Percentiles rank a stretch among this genome's conserved stretches.
Conservation (phyloP, 306 rosid species). For the Corylus avellana region DNA sequence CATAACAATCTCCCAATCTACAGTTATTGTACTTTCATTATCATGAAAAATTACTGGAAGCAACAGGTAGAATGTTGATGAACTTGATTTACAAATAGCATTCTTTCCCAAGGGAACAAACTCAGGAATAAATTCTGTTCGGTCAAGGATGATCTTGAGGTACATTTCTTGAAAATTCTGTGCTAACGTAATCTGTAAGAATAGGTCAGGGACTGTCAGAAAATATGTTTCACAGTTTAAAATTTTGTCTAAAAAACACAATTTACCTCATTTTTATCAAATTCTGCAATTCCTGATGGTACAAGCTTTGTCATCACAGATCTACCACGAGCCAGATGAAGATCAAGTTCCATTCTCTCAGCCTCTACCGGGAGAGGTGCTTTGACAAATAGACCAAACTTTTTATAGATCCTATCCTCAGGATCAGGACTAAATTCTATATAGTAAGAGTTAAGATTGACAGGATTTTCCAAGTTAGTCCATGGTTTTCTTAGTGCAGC, state of each 20-base stretch:
- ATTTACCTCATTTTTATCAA: slow-evolving; percentile 72
- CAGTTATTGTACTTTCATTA: slow-evolving; percentile 36
- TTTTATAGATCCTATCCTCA: slow-evolving; percentile 69
- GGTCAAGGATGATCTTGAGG: slow-evolving; percentile 82
- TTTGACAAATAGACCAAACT: slow-evolving; percentile 75
- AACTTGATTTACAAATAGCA: slow-evolving; percentile 30
- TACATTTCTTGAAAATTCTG: slow-evolving; percentile 90
- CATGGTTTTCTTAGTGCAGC: slow-evolving; percentile 57
- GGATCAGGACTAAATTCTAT: slow-evolving; percentile 68
- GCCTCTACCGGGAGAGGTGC: slow-evolving; percentile 75
- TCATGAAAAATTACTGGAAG: slow-evolving; percentile 68
- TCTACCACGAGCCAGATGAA: slow-evolving; percentile 89
- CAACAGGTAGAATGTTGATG: slow-evolving; percentile 75
- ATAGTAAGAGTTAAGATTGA: slow-evolving; percentile 60
- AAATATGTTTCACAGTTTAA: slow-evolving; percentile 12
- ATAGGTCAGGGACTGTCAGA: neutral
- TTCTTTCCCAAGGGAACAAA: slow-evolving; percentile 62
- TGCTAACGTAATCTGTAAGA: slow-evolving; percentile 72
- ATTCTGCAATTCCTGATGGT: slow-evolving; percentile 64
- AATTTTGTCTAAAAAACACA: neutral
- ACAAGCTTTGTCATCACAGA: slow-evolving; percentile 67
- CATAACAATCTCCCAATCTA: slow-evolving; percentile 75
- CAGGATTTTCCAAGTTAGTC: slow-evolving; percentile 38
- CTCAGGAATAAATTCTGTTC: slow-evolving; percentile 63
- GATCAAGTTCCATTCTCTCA: slow-evolving; percentile 75